Evolutionary conservation across 441 rosid species (phyloP).

Genomic region (Gossypium armourianum): DNA sequence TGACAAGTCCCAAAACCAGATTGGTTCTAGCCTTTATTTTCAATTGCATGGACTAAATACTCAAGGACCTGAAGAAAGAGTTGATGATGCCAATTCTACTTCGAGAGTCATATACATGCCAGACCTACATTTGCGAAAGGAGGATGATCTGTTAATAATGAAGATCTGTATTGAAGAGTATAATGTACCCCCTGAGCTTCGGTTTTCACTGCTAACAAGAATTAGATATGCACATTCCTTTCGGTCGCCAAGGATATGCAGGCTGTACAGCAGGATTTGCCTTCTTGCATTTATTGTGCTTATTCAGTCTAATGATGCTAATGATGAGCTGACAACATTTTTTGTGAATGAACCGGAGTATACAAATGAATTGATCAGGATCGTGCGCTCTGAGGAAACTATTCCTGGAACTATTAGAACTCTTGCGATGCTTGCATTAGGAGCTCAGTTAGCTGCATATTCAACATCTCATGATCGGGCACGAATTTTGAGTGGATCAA

Average conservation of each 20-base stretch:
- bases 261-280: slow-evolving; percentile 85
- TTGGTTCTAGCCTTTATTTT: slow-evolving; percentile 84
- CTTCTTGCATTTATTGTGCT: slow-evolving; percentile 90
- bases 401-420: slow-evolving; percentile 80
- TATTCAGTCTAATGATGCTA: slow-evolving; percentile 89
- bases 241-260: slow-evolving; percentile 73
- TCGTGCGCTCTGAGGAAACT: slow-evolving; percentile 79
- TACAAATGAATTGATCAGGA: slow-evolving; percentile 87
- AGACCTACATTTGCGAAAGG: slow-evolving; percentile 73
- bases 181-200: slow-evolving; percentile 61
- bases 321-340: slow-evolving; percentile 75
- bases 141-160: slow-evolving; percentile 73
- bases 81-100: slow-evolving; percentile 23
- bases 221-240: slow-evolving; percentile 92
- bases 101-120: slow-evolving; percentile 62
- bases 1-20: slow-evolving; percentile 53
- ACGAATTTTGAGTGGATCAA: slow-evolving; percentile 80
- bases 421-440: slow-evolving; percentile 87
- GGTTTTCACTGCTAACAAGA: slow-evolving; percentile 79
- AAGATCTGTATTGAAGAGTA: slow-evolving; percentile 71
- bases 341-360: slow-evolving; percentile 95
- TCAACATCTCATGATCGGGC: slow-evolving; percentile 93
- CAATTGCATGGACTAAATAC: slow-evolving; percentile 61
- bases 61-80: slow-evolving; percentile 32
- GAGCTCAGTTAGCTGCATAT: slow-evolving; percentile 92